Conservation (phyloP, 1,284 basidiomycete species). For the Ustilago shanxiensis region DNA sequence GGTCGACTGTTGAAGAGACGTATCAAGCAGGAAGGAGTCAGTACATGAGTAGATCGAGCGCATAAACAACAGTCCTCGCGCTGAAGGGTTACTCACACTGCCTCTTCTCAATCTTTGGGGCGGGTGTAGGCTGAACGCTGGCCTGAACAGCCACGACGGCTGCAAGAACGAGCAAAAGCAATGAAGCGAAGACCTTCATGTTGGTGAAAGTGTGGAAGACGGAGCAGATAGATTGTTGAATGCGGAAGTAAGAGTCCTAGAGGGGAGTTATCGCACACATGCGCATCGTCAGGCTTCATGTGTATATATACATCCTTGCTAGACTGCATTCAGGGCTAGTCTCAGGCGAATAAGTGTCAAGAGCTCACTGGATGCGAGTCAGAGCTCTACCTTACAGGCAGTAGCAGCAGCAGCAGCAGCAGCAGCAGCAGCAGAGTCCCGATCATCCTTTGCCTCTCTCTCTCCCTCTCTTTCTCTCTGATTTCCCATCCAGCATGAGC, state of each 20-base stretch:
- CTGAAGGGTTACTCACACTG: constrained; percentile 24
- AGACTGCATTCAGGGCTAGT: neutral
- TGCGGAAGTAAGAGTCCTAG: neutral
- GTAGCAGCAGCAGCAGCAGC: no score
- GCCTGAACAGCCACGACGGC: constrained; percentile 33
- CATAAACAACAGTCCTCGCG: neutral
- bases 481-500: neutral
- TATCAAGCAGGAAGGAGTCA: neutral
- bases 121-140: constrained; percentile 33
- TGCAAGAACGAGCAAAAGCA: constrained; percentile 29
- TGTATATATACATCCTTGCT: neutral
- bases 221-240: neutral
- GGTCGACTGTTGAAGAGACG: constrained; percentile 25
- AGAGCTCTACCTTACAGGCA: neutral
- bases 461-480: neutral
- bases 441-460: no score
- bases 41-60: neutral
- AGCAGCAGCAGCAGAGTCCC: neutral
- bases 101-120: constrained; percentile 40
- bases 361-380: neutral
- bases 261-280: neutral
- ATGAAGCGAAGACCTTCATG: constrained; percentile 38
- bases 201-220: neutral
- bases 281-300: no score
- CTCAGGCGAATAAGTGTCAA: neutral